Percentiles rank a stretch among this genome's conserved stretches.
These are phyloP conservation scores for Omphalea diandra DNA, from an alignment of 441 rosid genomes.

Conservation along the genomic window DNA sequence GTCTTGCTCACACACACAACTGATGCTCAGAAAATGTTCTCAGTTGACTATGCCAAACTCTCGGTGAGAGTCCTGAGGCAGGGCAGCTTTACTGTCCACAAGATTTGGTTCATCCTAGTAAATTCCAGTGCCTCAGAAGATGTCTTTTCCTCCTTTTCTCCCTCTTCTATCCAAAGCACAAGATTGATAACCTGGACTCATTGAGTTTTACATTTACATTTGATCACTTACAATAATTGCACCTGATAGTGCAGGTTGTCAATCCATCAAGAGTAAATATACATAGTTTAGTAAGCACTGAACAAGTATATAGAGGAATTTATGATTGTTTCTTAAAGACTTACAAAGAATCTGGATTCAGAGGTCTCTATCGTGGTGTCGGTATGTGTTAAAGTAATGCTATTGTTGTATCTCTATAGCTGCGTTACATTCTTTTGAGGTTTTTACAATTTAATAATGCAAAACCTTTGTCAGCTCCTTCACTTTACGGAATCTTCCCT, in stretches of 20 bases:
- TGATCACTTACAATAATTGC: constrained; percentile 9
- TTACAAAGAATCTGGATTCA: constrained; percentile 59
- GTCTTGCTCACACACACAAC: too few species aligned
- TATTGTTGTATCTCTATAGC: constrained; percentile 10
- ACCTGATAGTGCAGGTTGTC: constrained; percentile 55
- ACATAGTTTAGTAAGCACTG: constrained; percentile 33
- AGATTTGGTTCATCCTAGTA: constrained; percentile 2
- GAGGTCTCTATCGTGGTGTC: constrained; percentile 91
- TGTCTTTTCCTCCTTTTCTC: constrained; percentile 2
- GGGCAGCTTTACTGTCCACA: neutral
- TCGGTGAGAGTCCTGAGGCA: neutral
- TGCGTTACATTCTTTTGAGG: constrained; percentile 9
- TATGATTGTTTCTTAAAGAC: constrained; percentile 74
- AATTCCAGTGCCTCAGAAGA: neutral
- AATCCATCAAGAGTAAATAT: constrained; percentile 44
- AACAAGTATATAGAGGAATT: constrained; percentile 65
- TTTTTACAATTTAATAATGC: constrained; percentile 22
- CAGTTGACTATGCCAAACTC: neutral
- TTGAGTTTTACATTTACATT: constrained; percentile 6
- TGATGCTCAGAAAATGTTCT: neutral
- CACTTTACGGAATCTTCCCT: constrained; percentile 92
- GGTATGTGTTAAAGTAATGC: constrained; percentile 47
- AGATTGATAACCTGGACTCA: neutral
- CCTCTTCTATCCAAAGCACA: neutral
- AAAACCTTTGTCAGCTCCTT: constrained; percentile 60